Evolutionary conservation across 1,284 basidiomycete genomes (phyloP), one percentile per base, ranked within the genome.

Genomic region (Cryptococcus sp.): DNA sequence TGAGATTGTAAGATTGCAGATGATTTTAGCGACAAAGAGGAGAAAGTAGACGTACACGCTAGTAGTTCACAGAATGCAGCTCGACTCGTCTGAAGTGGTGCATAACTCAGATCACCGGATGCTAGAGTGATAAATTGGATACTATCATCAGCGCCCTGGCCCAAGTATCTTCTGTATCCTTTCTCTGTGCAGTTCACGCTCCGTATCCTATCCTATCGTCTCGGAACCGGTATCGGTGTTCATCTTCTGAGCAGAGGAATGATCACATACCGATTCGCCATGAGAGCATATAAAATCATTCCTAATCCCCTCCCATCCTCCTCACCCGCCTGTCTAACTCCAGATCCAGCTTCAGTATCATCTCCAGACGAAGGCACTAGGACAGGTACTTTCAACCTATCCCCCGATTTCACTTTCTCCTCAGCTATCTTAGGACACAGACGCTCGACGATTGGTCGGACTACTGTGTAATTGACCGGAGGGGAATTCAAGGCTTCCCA

Each of bases 401-500:
- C 48, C 48, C 22, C 45, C 25, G 13, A 4, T 56, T 50, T 37
- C 1, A 86, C 82, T 74, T 89, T 88, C 55, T 82, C 78, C 44
- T 86, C 79, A 53, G 80, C 81, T 28, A 11, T 11, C 11, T 28
- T 28, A 22, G 87, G 85, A 76, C 56, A 44, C 31, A 88, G 91
- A 62, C 86, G 87, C 64, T 82, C 77, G 2, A 91, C 85, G 23
- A 91, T 74, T 0, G 90, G 90, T 10, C 88, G 81, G 24, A 91
- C 83, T 48, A 91, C 78, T 5, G 86, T 81, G 62, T 90, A 90
- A 66, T 89, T 88, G 74, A 93, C 81, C 61, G 91, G 87, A 2
- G 88, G 84, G 0, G 88, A 85, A 14, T 83, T 85, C 49, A 90
- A 78, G 65, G 89, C 86, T 14, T 90, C 88, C 89, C 88, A 91